phyloP scores from a whole-genome alignment of 495 filamentous ascomycete genomes.

The Astrocystis sublimbata region DNA sequence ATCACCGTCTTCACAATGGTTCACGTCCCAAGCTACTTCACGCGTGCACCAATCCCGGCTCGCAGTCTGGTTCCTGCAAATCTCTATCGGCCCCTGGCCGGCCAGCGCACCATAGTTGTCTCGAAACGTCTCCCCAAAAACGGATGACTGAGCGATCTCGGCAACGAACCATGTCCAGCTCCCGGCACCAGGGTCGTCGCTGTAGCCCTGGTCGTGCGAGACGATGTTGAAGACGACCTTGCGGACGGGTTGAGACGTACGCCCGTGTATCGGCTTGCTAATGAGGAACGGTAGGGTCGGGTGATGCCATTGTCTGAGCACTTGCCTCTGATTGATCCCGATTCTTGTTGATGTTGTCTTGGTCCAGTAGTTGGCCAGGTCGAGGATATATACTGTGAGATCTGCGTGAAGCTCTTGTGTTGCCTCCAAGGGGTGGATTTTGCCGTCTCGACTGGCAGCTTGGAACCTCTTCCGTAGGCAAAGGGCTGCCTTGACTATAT shows the following conservation, averaged over 20 bases:
- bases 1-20: neutral
- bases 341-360: constrained; percentile 21
- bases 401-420: neutral
- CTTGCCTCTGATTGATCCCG: constrained; percentile 18
- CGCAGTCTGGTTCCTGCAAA: neutral
- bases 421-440: neutral
- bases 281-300: constrained; percentile 20
- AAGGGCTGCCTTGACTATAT: neutral
- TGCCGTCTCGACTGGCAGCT: neutral
- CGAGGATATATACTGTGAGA: constrained; percentile 20
- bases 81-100: neutral
- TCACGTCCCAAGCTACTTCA: neutral
- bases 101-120: neutral
- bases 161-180: no score
- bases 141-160: constrained; percentile 17
- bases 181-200: no score
- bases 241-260: constrained; percentile 16
- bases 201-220: constrained; percentile 27
- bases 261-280: constrained; percentile 18
- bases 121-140: neutral
- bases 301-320: constrained; percentile 23
- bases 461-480: neutral
- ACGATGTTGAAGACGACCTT: constrained; percentile 25
- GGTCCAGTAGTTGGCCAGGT: constrained; percentile 27
- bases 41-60: neutral